Evolutionary conservation across 495 filamentous ascomycete species (phyloP), one percentile per base, ranked within the genome.

Genomic region (Tuber melanosporum): DNA sequence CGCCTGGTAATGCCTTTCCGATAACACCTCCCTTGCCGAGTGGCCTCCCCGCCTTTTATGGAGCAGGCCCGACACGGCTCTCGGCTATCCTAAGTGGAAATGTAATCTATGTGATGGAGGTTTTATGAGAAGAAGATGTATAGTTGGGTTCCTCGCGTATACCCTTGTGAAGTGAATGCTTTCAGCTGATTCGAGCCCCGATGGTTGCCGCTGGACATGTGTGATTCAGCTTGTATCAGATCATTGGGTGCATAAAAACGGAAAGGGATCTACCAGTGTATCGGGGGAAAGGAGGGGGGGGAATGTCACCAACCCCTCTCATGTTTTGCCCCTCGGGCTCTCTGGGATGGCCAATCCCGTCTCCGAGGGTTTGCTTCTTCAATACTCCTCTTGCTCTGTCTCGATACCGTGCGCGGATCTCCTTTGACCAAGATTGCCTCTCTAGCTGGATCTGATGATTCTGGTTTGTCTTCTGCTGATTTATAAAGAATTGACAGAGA

Each of bases 41-140:
- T 1, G 87, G 85, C 0, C 88, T 87, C 9, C 88, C 88, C 10
- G 88, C 78, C 75, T 84, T 86, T 79, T 89, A 85, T 14, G 85
- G 86, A 12, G 82, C 83, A 42, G 85, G 83, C 10, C 87, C 86
- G 17, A 87, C 74, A 0, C 84, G 76, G 12, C 88, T 87, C 8
- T 86, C 77, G 52, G 86, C 87, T 88, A 62, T 43, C 15, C 3
- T 71, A 44, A 32, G 15, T 14, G 44, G 39, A 44, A 80, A 77
- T 78, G 74, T 32, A 20, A 4, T 15, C 14, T 9, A 6, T 47
- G 12, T 44, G 41, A 41, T 26, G 14, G 52, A 32, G 26, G 32
- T 3, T 44, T 5, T 14, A 22, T 52, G 15, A 12, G 26, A 17
- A 26, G 22, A 45, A 14, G 8, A 62, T 82, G 71, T 75, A 85